These are phyloP conservation scores for Jaltomata sinuosa DNA, from an alignment of 257 asterid species.

Conservation along the genomic window DNA sequence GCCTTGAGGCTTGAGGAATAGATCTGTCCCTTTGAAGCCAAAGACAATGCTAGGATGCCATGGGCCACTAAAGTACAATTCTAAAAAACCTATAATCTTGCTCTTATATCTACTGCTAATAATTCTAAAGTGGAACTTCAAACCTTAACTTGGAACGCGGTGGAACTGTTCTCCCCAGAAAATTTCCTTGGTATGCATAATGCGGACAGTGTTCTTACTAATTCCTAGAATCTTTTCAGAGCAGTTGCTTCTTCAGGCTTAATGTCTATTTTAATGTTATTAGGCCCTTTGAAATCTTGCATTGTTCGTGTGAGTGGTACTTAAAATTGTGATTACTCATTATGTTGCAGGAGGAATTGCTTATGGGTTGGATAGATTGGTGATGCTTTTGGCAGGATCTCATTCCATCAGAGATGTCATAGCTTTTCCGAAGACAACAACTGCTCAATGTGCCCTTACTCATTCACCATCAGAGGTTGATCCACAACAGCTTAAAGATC, in stretches of 20 bases:
- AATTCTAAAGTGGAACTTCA: background rate
- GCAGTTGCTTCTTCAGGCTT: background rate
- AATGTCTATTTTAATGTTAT: background rate
- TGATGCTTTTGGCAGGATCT: slow-evolving; percentile 76
- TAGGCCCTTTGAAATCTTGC: background rate
- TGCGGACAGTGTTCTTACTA: background rate
- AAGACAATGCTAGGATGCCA: background rate
- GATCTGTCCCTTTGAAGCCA: background rate
- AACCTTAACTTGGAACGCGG: background rate
- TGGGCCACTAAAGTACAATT: background rate
- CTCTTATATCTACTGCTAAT: background rate
- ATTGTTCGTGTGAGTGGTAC: background rate
- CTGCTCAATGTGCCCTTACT: slow-evolving; percentile 92
- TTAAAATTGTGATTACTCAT: background rate
- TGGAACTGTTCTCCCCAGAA: background rate
- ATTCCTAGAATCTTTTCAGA: background rate
- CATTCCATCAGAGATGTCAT: slow-evolving; percentile 86
- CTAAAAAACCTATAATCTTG: background rate
- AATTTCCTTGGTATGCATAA: background rate
- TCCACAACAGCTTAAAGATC: slow-evolving; percentile 76
- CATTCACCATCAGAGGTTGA: slow-evolving; percentile 77
- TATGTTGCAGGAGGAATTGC: slow-evolving; percentile 81
- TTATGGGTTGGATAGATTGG: slow-evolving; percentile 76
- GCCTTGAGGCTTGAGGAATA: background rate
- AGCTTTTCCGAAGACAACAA: slow-evolving; percentile 92